A percentile compares a stretch with the other conserved stretches of the same genome.
Evolutionary conservation across 305 asterid species (phyloP).

Genomic region (Fraxinus velutina): DNA sequence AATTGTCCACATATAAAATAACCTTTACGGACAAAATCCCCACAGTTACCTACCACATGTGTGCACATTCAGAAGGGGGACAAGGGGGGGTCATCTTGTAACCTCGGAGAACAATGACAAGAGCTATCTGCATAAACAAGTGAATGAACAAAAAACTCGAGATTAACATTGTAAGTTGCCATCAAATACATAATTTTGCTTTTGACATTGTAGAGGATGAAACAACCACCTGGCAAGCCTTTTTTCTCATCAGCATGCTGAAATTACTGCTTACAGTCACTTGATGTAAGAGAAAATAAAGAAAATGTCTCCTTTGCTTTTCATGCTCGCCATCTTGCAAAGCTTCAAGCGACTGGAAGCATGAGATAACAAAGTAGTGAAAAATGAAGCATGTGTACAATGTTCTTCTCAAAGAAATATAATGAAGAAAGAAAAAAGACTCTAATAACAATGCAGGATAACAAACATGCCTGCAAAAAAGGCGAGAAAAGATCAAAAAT

Average conservation of each 20-base stretch:
- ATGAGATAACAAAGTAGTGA: conserved; percentile 22
- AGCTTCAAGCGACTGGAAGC: conserved; percentile 91
- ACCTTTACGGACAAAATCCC: conserved; percentile 22
- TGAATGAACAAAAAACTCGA: conserved; percentile 10
- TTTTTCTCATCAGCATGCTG: conserved; percentile 85
- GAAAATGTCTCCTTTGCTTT: conserved; percentile 87
- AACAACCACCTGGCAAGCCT: conserved; percentile 84
- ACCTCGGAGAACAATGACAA: conserved; percentile 79
- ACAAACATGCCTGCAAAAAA: conserved; percentile 77
- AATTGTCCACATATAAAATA: conserved; percentile 17
- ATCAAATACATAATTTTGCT: conserved; percentile 20
- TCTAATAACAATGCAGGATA: conserved; percentile 16
- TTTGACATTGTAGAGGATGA: conserved; percentile 20
- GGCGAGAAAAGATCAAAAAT: conserved; percentile 98
- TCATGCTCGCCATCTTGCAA: conserved; percentile 98
- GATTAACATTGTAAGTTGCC: conserved; percentile 22
- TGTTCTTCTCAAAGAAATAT: conserved; percentile 4
- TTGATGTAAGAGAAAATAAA: conserved; percentile 95
- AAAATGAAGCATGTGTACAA: conserved; percentile 21
- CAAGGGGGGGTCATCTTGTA: conserved; percentile 95
- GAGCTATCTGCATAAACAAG: conserved; percentile 65
- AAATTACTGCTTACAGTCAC: conserved; percentile 93
- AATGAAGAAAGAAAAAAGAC: conserved; percentile 12
- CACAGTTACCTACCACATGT: conserved; percentile 80
- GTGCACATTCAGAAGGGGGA: conserved; percentile 95